Conservation (phyloP, 805 yeast genomes). For the Myxozyma lipomycoides region DNA sequence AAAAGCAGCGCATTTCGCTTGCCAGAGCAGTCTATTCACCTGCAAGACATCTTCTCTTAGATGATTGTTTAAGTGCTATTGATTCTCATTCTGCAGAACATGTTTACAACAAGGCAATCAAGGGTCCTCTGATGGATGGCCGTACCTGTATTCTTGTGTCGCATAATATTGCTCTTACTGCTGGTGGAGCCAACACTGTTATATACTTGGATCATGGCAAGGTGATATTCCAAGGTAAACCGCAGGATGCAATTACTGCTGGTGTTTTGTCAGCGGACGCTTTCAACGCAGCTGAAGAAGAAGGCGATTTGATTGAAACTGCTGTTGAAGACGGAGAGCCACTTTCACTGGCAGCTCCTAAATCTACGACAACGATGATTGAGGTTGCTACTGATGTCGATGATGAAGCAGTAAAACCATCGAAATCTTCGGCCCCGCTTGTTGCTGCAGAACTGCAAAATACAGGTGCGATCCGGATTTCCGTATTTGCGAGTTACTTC, state of each 20-base stretch:
- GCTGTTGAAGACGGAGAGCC: not conserved
- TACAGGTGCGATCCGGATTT: slow-evolving; percentile 1
- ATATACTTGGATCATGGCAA: slow-evolving; percentile 82
- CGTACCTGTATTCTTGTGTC: slow-evolving; percentile 91
- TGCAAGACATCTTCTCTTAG: slow-evolving; percentile 75
- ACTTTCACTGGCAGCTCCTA: not conserved
- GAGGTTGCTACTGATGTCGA: not conserved
- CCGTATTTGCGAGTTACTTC: slow-evolving; percentile 2
- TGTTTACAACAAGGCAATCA: slow-evolving; percentile 86
- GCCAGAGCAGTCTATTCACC: slow-evolving; percentile 91
- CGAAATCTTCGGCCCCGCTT: not conserved
- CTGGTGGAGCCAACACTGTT: slow-evolving; percentile 77
- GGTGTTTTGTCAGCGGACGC: slow-evolving; percentile 83
- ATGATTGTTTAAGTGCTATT: slow-evolving; percentile 94
- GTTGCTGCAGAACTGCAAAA: slow-evolving; percentile 1
- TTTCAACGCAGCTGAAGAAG: slow-evolving; percentile 30
- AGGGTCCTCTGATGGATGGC: slow-evolving; percentile 77
- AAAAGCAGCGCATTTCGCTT: slow-evolving; percentile 89
- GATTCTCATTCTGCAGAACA: slow-evolving; percentile 95
- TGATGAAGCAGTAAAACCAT: not conserved
- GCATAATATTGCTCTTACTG: slow-evolving; percentile 86
- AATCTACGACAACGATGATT: not conserved
- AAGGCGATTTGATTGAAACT: slow-evolving; percentile 51
- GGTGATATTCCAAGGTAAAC: slow-evolving; percentile 70
- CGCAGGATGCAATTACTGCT: slow-evolving; percentile 55